These are phyloP conservation scores for Aspergillus carlsbadensis DNA, from an alignment of 495 filamentous ascomycete genomes.

Conservation along the genomic window DNA sequence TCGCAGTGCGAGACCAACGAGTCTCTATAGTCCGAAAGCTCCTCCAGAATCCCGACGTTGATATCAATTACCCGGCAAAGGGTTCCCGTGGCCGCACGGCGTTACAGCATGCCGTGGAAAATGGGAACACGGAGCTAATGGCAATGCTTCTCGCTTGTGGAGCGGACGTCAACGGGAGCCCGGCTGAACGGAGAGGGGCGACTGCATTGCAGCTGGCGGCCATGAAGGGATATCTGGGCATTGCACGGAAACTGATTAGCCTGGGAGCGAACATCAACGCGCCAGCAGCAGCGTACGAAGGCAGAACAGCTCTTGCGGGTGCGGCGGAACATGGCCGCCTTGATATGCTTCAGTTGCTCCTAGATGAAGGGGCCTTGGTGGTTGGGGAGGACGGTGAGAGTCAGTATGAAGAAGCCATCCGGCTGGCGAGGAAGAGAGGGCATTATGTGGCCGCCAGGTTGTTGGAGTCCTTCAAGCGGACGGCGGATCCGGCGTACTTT, in stretches of 20 bases:
- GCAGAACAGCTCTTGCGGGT: constrained; percentile 41
- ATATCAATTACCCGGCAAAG: neutral
- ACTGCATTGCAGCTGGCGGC: constrained; percentile 23
- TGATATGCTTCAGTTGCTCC: constrained; percentile 44
- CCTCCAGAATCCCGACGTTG: neutral
- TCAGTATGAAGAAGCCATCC: constrained; percentile 16
- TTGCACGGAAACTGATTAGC: constrained; percentile 22
- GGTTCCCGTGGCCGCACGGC: constrained; percentile 14
- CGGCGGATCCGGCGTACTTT: too few species aligned
- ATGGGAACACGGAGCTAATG: constrained; percentile 23
- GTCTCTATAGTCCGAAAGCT: neutral
- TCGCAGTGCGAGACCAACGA: neutral
- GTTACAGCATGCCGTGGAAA: constrained; percentile 28
- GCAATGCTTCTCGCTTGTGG: constrained; percentile 28
- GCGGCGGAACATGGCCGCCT: constrained; percentile 45
- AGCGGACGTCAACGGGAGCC: constrained; percentile 28
- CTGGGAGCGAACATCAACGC: constrained; percentile 30
- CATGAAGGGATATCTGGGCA: constrained; percentile 28
- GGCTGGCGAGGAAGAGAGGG: constrained; percentile 16
- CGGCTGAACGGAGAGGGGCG: constrained; percentile 13
- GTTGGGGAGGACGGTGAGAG: constrained; percentile 23
- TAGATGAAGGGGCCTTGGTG: constrained; percentile 27
- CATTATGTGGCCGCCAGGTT: constrained; percentile 18
- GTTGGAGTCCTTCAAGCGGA: neutral
- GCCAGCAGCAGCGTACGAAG: constrained; percentile 20